Evolutionary conservation across 139 green algal genomes (phyloP).

Genomic region (Microglena sp.): DNA sequence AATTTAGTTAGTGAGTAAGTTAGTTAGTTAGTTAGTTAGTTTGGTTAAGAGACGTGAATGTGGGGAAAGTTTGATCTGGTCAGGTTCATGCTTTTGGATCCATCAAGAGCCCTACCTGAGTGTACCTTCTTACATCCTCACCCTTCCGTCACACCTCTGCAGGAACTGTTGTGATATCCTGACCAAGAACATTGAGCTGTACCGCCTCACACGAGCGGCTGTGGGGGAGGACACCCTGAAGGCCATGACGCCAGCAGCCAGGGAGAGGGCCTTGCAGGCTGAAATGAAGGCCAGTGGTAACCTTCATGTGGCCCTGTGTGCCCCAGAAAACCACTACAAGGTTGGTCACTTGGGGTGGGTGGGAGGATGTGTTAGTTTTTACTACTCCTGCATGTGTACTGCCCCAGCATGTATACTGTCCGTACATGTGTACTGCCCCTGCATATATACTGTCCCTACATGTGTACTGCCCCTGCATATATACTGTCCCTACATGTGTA

Average conservation of each 20-base stretch:
- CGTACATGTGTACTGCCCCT: too few relatives aligned
- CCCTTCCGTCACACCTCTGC: not conserved
- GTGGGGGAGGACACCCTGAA: constrained; percentile 20
- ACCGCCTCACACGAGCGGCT: constrained; percentile 34
- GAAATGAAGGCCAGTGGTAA: constrained; percentile 52
- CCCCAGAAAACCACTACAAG: constrained; percentile 27
- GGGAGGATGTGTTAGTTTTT: not conserved
- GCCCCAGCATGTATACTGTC: too few relatives aligned
- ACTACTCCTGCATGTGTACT: not conserved
- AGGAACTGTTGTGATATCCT: constrained; percentile 36
- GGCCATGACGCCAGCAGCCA: constrained; percentile 25
- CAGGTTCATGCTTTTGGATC: not conserved
- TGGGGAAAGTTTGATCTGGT: not conserved
- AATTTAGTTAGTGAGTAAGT: not conserved
- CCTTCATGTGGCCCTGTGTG: constrained; percentile 49
- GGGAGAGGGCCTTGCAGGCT: constrained; percentile 37
- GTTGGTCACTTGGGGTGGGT: not conserved
- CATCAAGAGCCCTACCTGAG: not conserved
- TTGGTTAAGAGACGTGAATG: not conserved
- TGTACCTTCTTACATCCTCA: not conserved
- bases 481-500: not conserved
- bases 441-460: too few relatives aligned
- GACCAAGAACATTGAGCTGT: constrained; percentile 49
- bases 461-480: not conserved
- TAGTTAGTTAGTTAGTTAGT: not conserved